Conservation (phyloP, 208 protist species). For the Crithidia bombi region DNA sequence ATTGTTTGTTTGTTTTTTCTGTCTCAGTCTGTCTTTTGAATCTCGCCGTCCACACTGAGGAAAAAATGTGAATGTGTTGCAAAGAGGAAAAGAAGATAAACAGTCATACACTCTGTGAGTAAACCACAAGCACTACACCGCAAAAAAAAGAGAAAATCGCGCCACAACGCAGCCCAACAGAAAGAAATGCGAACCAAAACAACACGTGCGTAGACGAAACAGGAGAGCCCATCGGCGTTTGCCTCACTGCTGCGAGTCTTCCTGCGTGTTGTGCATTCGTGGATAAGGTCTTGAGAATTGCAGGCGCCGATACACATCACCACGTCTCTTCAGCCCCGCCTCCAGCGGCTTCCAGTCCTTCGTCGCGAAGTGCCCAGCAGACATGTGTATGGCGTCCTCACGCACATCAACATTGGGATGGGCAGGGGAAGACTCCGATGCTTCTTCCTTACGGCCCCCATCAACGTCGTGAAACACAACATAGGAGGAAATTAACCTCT, state of each 20-base stretch:
- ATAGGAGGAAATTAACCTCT: conserved; percentile 26
- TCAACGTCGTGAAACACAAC: conserved; percentile 27
- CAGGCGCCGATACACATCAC: neutral
- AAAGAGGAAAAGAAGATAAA: conserved; percentile 19
- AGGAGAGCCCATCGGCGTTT: neutral
- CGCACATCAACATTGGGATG: neutral
- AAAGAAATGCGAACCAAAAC: conserved; percentile 7
- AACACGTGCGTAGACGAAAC: neutral
- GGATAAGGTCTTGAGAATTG: neutral
- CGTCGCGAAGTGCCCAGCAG: neutral
- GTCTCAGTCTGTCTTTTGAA: too few relatives aligned
- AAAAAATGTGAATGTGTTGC: too few relatives aligned
- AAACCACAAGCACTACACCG: too few relatives aligned
- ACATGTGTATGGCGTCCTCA: conserved; percentile 13
- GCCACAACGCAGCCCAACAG: too few relatives aligned
- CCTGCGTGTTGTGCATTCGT: neutral
- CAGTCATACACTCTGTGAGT: too few relatives aligned
- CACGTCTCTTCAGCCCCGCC: conserved; percentile 8
- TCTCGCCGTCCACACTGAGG: too few relatives aligned
- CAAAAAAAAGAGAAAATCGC: too few relatives aligned
- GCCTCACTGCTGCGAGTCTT: neutral
- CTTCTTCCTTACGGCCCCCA: neutral
- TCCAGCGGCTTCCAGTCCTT: conserved; percentile 16
- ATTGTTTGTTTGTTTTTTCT: too few relatives aligned
- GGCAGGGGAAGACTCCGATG: neutral